Evolutionary conservation across 306 rosid genomes (phyloP), one percentile per base, ranked within the genome.

Genomic region (Medicago lupulina): DNA sequence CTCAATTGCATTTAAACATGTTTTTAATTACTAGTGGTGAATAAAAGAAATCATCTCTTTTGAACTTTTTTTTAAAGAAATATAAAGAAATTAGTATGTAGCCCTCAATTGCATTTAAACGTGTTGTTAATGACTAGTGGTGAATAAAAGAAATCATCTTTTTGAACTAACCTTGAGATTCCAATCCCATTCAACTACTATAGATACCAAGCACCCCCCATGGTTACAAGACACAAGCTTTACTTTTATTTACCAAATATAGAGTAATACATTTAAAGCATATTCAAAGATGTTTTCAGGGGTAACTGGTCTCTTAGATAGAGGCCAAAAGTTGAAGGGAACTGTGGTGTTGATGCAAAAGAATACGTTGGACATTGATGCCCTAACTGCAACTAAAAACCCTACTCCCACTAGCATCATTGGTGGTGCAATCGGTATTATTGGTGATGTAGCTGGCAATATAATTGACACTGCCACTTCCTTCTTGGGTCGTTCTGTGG

Each of bases 291-390:
- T 65, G 70, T 2, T 31, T 43, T 43, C 71, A 21, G 15, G 25
- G 44, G 68, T 62, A 23, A 28, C 17, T 34, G 68, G 68, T 43
- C 2, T 67, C 7, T 41, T 67, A 11, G 47, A 46, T 14, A 67
- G 17, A 43, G 63, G 70, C 2, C 12, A 17, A 3, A 73, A 73
- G 44, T 18, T 80, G 8, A 80, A 66, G 28, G 83, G 83, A 3
- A 80, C 79, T 1, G 62, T 55, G 25, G 63, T 80, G 34, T 19
- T 80, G 79, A 66, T 55, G 75, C 65, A 17, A 23, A 73, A 73
- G 63, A 66, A 80, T 62, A 44, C 55, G 16, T 23, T 79, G 12
- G 83, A 79, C 51, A 53, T 79, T 38, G 73, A 65, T 7, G 74
- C 17, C 2, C 46, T 78, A 50, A 72, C 75, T 1, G 43, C 13